Conservation (phyloP, 495 filamentous ascomycete genomes). For the Parmelia sp. region DNA sequence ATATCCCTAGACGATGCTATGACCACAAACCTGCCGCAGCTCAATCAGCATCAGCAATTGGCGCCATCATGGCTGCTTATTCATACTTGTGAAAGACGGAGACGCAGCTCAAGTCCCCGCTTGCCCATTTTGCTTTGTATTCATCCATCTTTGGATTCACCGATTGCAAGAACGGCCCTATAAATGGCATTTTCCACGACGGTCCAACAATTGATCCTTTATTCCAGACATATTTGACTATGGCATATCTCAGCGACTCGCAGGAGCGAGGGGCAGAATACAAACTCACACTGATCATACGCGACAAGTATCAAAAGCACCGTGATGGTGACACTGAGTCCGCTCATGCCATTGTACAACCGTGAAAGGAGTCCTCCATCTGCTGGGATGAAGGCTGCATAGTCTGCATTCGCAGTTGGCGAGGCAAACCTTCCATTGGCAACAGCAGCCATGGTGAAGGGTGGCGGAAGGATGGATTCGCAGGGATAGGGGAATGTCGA, state of each 20-base stretch:
- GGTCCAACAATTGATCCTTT: constrained; percentile 86
- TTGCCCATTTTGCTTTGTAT: constrained; percentile 88
- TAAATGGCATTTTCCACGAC: constrained; percentile 81
- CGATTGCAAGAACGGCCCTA: constrained; percentile 90
- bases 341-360: constrained; percentile 50
- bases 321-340: constrained; percentile 59
- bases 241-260: constrained; percentile 1
- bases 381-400: constrained; percentile 36
- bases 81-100: constrained; percentile 98
- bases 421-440: constrained; percentile 69
- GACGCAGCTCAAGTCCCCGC: constrained; percentile 87
- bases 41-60: constrained; percentile 8
- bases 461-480: background rate
- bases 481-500: background rate
- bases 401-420: constrained; percentile 62
- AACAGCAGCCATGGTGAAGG: constrained; percentile 45
- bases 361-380: constrained; percentile 36
- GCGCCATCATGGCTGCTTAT: background rate
- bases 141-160: constrained; percentile 85
- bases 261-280: background rate
- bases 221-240: constrained; percentile 77
- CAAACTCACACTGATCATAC: constrained; percentile 76
- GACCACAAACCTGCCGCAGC: constrained; percentile 73
- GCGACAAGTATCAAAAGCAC: constrained; percentile 61
- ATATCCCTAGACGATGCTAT: constrained; percentile 95